Percentiles rank a stretch among this genome's conserved stretches.
These are phyloP conservation scores for Ogataea kodamae DNA, from an alignment of 805 yeast species.

Conservation along the genomic window DNA sequence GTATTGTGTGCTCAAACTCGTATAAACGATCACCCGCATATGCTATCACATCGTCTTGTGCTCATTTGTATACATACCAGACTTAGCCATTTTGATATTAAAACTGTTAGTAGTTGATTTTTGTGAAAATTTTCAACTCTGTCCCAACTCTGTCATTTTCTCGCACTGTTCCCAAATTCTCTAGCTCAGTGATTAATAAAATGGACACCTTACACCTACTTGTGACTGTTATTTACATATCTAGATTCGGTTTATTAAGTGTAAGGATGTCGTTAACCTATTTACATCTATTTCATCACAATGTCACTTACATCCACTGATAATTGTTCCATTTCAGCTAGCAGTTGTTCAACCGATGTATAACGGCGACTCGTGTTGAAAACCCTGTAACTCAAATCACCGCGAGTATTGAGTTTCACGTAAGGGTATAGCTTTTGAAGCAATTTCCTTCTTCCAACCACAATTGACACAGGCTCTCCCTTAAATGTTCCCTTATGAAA, in stretches of 20 bases:
- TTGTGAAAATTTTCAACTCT: slow-evolving; percentile 14
- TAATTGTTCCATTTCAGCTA: slow-evolving; percentile 45
- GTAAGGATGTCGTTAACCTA: slow-evolving; percentile 11
- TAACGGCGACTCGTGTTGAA: slow-evolving; percentile 46
- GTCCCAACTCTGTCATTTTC: slow-evolving; percentile 5
- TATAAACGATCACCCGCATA: too few species aligned
- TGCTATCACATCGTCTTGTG: too few species aligned
- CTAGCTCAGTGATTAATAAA: background rate
- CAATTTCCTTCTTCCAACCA: slow-evolving; percentile 64
- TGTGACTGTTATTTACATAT: slow-evolving; percentile 19
- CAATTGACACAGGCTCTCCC: slow-evolving; percentile 45
- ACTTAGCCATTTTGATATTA: slow-evolving; percentile 51
- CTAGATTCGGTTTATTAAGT: slow-evolving; percentile 1
- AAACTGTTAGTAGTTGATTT: slow-evolving; percentile 7
- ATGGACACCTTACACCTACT: slow-evolving; percentile 4
- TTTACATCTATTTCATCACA: slow-evolving; percentile 9
- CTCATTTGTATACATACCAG: slow-evolving; percentile 47
- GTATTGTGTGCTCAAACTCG: too few species aligned
- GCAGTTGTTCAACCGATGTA: slow-evolving; percentile 45
- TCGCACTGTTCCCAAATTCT: slow-evolving; percentile 1
- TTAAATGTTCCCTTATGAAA: slow-evolving; percentile 44
- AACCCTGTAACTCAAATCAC: slow-evolving; percentile 41
- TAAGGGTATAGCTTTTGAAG: slow-evolving; percentile 51
- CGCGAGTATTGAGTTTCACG: slow-evolving; percentile 42
- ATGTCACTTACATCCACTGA: slow-evolving; percentile 36